phyloP scores from a whole-genome alignment of 2,329 filamentous ascomycete species.

The Fusarium sp. region DNA sequence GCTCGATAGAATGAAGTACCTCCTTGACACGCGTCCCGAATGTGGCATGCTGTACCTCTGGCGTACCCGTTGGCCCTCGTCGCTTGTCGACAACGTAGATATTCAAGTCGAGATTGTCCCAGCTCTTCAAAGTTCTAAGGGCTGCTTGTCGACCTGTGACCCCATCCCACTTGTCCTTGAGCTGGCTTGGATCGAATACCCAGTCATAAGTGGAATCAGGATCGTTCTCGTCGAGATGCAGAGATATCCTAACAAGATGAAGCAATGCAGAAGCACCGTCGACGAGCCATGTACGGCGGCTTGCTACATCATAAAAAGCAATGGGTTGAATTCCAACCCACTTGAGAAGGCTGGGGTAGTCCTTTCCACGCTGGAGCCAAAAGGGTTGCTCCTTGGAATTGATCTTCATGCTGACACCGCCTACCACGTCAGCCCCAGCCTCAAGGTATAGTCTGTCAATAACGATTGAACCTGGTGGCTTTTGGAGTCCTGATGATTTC shows the following conservation, averaged over 20 bases:
- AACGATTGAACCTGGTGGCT: neutral
- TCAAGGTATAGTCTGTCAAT: conserved; percentile 26
- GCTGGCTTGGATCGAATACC: conserved; percentile 9
- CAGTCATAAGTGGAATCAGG: conserved; percentile 24
- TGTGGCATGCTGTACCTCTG: neutral
- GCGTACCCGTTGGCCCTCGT: rapidly evolving
- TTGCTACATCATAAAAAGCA: conserved; percentile 11
- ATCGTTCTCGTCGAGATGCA: conserved; percentile 6
- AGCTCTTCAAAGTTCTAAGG: conserved; percentile 8
- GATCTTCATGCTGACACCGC: conserved; percentile 3
- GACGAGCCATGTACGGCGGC: conserved; percentile 18
- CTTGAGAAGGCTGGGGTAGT: conserved; percentile 22
- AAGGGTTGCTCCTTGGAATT: conserved; percentile 21
- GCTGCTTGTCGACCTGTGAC: conserved; percentile 6
- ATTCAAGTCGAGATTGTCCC: conserved; percentile 4
- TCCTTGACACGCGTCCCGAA: neutral
- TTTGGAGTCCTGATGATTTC: neutral
- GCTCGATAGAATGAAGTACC: conserved; percentile 8
- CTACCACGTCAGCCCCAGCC: neutral
- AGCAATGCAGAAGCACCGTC: conserved; percentile 28
- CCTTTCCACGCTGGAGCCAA: conserved; percentile 21
- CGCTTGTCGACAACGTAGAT: conserved; percentile 2
- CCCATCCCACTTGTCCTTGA: conserved; percentile 4
- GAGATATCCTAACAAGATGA: conserved; percentile 22
- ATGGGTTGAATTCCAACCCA: conserved; percentile 16